phyloP scores from a whole-genome alignment of 192 early-diverging fungal species.

The Spizellomyces punctatus region DNA sequence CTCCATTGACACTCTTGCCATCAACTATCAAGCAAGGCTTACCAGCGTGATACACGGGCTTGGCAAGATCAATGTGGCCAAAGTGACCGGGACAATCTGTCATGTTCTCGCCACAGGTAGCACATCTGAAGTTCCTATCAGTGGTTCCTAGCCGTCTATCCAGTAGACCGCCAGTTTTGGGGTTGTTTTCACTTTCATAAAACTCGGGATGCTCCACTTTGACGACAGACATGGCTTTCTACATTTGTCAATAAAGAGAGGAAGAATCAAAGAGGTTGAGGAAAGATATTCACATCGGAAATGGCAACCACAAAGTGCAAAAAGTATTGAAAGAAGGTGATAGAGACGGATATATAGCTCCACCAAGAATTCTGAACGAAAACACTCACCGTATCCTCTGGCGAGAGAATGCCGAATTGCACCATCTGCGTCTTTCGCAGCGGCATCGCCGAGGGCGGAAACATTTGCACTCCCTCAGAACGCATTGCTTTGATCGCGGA shows the following conservation, averaged over 20 bases:
- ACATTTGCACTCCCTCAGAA: constrained; percentile 35
- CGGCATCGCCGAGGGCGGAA: constrained; percentile 78
- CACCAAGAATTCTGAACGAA: neutral
- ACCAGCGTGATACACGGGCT: constrained; percentile 93
- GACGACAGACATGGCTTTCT: constrained; percentile 97
- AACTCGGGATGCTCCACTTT: constrained; percentile 90
- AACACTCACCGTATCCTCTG: constrained; percentile 86
- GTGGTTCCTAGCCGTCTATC: constrained; percentile 97
- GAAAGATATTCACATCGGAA: neutral
- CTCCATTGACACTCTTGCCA: too few species aligned
- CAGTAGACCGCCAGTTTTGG: constrained; percentile 83
- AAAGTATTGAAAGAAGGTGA: neutral
- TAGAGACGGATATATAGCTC: neutral
- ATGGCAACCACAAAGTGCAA: too few species aligned
- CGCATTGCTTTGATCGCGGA: constrained; percentile 7
- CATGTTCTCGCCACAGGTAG: constrained; percentile 95
- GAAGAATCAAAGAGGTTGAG: constrained; percentile 3
- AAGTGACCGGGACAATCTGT: constrained; percentile 97
- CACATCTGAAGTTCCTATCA: constrained; percentile 96
- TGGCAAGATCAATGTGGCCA: constrained; percentile 94
- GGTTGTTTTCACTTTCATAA: constrained; percentile 79
- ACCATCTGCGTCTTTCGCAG: constrained; percentile 84
- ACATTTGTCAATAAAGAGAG: constrained; percentile 11
- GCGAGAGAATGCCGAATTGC: constrained; percentile 95
- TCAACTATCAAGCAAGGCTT: constrained; percentile 32